Percentiles rank a stretch among this genome's conserved stretches.
These are phyloP conservation scores for Suillus fuscotomentosus DNA, from an alignment of 768 basidiomycete genomes.

Conservation along the genomic window DNA sequence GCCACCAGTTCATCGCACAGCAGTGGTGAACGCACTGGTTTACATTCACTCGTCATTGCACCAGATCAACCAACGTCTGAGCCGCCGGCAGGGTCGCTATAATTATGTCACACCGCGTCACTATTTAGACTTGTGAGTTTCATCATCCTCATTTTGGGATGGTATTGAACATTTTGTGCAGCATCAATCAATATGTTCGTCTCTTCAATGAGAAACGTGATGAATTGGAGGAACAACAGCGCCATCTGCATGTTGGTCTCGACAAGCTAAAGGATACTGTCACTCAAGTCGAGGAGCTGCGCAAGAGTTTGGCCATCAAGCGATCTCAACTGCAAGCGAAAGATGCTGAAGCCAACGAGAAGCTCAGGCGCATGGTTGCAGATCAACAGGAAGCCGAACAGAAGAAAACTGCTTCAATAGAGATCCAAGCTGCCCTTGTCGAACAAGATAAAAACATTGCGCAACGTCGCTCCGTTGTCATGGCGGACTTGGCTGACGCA, in stretches of 20 bases:
- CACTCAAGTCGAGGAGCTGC: constrained; percentile 93
- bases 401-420: constrained; percentile 94
- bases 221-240: constrained; percentile 96
- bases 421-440: constrained; percentile 91
- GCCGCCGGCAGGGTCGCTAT: constrained; percentile 90
- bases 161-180: constrained; percentile 30
- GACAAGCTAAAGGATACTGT: constrained; percentile 97
- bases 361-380: constrained; percentile 95
- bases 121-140: constrained; percentile 94
- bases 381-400: constrained; percentile 99
- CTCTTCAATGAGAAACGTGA: constrained; percentile 96
- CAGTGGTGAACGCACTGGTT: constrained; percentile 92
- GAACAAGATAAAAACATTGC: constrained; percentile 90
- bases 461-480: constrained; percentile 84
- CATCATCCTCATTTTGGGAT: constrained; percentile 5
- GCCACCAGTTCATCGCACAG: constrained; percentile 88
- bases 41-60: constrained; percentile 88
- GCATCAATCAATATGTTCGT: constrained; percentile 96
- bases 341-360: constrained; percentile 94
- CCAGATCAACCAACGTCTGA: constrained; percentile 84
- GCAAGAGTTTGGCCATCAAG: constrained; percentile 93
- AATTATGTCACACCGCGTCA: constrained; percentile 97
- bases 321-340: constrained; percentile 91
- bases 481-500: constrained; percentile 94
- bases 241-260: constrained; percentile 96